Evolutionary conservation across 208 protist species (phyloP).

Genomic region (Leishmania major): DNA sequence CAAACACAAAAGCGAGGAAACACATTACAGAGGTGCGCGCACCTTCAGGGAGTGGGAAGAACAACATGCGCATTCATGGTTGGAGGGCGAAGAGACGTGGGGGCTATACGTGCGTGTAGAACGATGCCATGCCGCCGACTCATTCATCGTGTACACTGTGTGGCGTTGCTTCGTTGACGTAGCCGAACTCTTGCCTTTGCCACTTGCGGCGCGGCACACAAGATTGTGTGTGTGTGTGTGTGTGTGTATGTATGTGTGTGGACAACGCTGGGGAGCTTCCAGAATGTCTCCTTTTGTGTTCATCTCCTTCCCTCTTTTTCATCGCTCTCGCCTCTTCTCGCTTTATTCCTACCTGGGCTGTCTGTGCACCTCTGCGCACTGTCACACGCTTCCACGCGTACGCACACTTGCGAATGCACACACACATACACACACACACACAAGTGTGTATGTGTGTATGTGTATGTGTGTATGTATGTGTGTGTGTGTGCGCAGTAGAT

Average conservation of each 20-base stretch:
- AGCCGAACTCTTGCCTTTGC: background rate
- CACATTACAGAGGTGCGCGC: background rate
- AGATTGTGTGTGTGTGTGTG: background rate
- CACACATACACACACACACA: background rate
- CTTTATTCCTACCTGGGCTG: background rate
- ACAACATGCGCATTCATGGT: background rate
- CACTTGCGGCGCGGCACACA: background rate
- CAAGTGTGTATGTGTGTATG: no score
- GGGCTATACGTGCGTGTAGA: background rate
- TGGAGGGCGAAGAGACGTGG: background rate
- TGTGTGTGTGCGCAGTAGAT: background rate
- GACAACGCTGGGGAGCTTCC: background rate
- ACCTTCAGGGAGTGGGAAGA: background rate
- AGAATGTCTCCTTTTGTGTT: slow-evolving; percentile 1
- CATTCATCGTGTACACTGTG: background rate
- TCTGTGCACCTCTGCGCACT: background rate
- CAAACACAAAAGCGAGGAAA: background rate
- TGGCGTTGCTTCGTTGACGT: background rate
- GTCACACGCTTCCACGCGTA: background rate
- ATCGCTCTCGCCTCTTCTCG: background rate
- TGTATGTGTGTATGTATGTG: background rate
- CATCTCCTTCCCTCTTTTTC: background rate
- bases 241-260: background rate
- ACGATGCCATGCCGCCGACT: background rate
- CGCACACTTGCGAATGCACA: background rate